Conservation (phyloP, 495 filamentous ascomycete genomes). For the Podospora fimiseda region DNA sequence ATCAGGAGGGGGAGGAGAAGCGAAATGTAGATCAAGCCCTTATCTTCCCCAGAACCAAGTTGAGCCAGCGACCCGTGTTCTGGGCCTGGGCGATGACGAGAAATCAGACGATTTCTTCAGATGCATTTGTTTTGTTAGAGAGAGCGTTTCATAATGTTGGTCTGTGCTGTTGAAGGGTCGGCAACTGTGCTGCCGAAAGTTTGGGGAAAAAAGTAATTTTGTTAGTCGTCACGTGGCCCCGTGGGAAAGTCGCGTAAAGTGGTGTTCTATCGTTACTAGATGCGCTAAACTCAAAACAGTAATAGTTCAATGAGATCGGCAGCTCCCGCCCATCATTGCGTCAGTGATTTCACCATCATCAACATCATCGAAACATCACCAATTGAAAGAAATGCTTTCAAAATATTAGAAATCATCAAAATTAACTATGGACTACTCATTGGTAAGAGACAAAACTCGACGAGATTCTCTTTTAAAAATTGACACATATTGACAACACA, state of each 20-base stretch:
- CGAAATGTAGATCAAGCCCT: slow-evolving; percentile 1
- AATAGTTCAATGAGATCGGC: not conserved
- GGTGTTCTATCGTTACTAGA: too few species aligned
- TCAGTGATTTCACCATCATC: not conserved
- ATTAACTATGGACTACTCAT: not conserved
- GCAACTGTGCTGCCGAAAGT: not conserved
- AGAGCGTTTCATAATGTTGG: not conserved
- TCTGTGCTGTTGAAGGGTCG: not conserved
- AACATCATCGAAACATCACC: too few species aligned
- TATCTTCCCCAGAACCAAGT: not conserved
- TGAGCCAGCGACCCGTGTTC: not conserved
- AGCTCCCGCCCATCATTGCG: not conserved
- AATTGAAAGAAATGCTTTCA: not conserved
- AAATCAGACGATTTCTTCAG: not conserved
- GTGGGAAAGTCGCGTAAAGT: not conserved
- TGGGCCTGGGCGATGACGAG: not conserved
- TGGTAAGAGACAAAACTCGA: too few species aligned
- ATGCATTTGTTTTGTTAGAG: not conserved
- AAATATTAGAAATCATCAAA: not conserved
- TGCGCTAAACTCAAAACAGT: not conserved
- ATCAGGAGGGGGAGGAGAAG: not conserved
- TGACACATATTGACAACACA: too few species aligned
- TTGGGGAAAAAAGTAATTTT: too few species aligned
- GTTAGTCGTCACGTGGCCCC: not conserved
- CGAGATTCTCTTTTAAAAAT: too few species aligned